Percentiles rank a stretch among this genome's conserved stretches.
Evolutionary conservation across 2,329 filamentous ascomycete species (phyloP).

Genomic region (Basipetospora chlamydospora): DNA sequence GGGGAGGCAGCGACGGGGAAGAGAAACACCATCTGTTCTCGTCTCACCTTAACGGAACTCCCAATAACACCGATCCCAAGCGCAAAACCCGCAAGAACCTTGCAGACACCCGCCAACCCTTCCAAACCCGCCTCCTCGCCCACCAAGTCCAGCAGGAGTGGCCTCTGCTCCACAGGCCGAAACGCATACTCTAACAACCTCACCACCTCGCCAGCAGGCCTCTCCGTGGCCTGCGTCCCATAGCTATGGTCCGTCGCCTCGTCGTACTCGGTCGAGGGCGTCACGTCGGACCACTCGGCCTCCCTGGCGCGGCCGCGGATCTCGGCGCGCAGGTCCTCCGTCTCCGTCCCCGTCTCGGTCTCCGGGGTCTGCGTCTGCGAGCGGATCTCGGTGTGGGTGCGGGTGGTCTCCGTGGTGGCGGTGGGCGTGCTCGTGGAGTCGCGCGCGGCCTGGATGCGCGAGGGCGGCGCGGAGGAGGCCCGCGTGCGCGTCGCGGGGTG

Average conservation of each 20-base stretch:
- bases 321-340: background rate
- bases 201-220: background rate
- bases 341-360: background rate
- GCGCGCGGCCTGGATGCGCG: background rate
- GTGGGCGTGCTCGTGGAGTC: background rate
- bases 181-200: background rate
- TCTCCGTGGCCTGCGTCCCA: no score
- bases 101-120: background rate
- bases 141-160: background rate
- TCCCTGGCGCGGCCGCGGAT: no score
- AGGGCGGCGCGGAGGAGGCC: background rate
- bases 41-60: no score
- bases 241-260: background rate
- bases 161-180: background rate
- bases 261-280: background rate
- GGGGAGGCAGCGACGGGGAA: no score
- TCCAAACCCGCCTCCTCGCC: background rate
- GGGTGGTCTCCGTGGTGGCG: background rate
- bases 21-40: no score
- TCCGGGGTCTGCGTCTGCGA: no score
- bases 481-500: background rate
- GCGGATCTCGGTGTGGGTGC: no score
- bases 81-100: background rate
- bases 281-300: background rate
- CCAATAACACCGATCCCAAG: background rate